A percentile compares a stretch with the other conserved stretches of the same genome.
Conservation (phyloP, 805 yeast species). For the Starmerella ratchasimensis region DNA sequence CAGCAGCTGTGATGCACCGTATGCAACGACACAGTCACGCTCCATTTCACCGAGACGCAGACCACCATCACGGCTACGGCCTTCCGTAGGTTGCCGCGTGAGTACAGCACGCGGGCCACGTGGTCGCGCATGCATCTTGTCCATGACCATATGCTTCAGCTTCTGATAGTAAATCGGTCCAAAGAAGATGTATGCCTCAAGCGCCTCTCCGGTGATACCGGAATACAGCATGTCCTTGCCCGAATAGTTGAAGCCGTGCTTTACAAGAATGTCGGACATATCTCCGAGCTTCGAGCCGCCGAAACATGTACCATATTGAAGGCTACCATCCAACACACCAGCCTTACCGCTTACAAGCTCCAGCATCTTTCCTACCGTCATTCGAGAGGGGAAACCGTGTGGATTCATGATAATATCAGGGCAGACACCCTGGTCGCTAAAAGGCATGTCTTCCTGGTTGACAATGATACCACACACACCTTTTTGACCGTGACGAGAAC, state of each 20-base stretch:
- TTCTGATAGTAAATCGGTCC: slow-evolving; percentile 98
- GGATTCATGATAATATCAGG: slow-evolving; percentile 98
- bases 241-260: slow-evolving; percentile 82
- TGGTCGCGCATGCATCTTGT: slow-evolving; percentile 99
- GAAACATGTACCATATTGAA: slow-evolving; percentile 95
- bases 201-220: slow-evolving; percentile 93
- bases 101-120: slow-evolving; percentile 97
- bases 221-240: slow-evolving; percentile 97
- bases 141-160: slow-evolving; percentile 96
- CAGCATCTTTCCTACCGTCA: slow-evolving; percentile 98
- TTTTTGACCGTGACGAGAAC: slow-evolving; percentile 96
- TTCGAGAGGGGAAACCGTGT: slow-evolving; percentile 97
- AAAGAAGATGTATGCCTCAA: slow-evolving; percentile 94
- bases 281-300: slow-evolving; percentile 96
- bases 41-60: slow-evolving; percentile 98
- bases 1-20: slow-evolving; percentile 91
- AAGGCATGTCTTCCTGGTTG: slow-evolving; percentile 92
- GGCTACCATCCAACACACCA: slow-evolving; percentile 80
- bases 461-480: slow-evolving; percentile 99
- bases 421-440: slow-evolving; percentile 76
- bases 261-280: slow-evolving; percentile 80
- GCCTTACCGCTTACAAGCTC: slow-evolving; percentile 95
- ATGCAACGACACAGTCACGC: slow-evolving; percentile 98
- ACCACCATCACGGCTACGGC: slow-evolving; percentile 98
- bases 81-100: slow-evolving; percentile 97